These are phyloP conservation scores for Schizonepeta tenuifolia DNA, from an alignment of 257 asterid species.

Conservation along the genomic window DNA sequence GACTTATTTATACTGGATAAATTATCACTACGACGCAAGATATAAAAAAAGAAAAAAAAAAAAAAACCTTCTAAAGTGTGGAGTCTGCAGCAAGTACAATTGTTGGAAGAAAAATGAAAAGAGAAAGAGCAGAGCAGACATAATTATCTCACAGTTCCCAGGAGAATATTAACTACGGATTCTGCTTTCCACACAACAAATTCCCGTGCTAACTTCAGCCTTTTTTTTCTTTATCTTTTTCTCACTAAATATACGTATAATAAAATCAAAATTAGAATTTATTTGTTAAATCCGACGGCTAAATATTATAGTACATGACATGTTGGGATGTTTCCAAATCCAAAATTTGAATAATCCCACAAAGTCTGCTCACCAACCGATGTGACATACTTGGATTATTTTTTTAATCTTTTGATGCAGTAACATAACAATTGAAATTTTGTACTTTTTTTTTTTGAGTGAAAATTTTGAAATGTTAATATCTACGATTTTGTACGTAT, in stretches of 20 bases:
- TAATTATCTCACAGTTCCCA: conserved; percentile 28
- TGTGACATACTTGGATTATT: conserved; percentile 36
- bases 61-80: background rate
- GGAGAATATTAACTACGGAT: conserved; percentile 34
- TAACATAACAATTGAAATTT: too few relatives aligned
- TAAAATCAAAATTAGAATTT: background rate
- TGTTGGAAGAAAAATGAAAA: conserved; percentile 17
- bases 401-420: background rate
- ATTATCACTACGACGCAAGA: too few relatives aligned
- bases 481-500: too few relatives aligned
- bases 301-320: conserved; percentile 36
- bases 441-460: too few relatives aligned
- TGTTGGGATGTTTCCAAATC: conserved; percentile 48
- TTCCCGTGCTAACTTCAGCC: conserved; percentile 31
- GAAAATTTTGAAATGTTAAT: too few relatives aligned
- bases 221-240: background rate
- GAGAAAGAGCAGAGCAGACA: conserved; percentile 13
- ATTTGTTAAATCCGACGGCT: conserved; percentile 33
- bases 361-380: conserved; percentile 40
- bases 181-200: conserved; percentile 33
- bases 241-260: background rate
- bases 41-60: background rate
- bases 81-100: conserved; percentile 20
- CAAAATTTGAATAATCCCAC: conserved; percentile 41
- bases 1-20: too few relatives aligned